Evolutionary conservation across 768 basidiomycete genomes (phyloP), one percentile per base, ranked within the genome.

Genomic region (Leucocoprinus sp.): DNA sequence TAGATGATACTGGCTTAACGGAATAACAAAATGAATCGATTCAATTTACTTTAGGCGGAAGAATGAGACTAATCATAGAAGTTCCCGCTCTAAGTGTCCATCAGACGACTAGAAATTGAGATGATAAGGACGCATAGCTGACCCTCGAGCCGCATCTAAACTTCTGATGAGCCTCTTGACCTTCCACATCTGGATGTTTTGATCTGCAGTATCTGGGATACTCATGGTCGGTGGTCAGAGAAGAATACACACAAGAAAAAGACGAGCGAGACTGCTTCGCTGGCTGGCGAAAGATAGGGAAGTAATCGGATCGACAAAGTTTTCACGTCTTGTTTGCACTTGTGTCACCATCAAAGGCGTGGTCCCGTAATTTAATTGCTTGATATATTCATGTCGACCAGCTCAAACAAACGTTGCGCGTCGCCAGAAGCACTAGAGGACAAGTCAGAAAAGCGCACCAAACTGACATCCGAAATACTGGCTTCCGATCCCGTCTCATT

Each of bases 141-240:
- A 86, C 84, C 92, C 92, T 75, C 91, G 80, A 49, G 96, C 93
- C 40, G 83, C 72, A 63, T 97, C 90, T 67, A 98, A 81, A 68
- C 89, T 93, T 77, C 92, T 93, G 72, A 99, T 92, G 69, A 98
- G 88, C 72, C 96, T 97, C 74, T 93, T 93, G 68, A 95, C 84
- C 71, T 96, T 93, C 93, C 89, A 87, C 82, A 93, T 88, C 75
- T 91, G 88, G 61, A 93, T 93, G 63, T 93, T 93, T 70, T 92
- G 88, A 70, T 93, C 91, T 62, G 90, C 90, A 53, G 66, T 66
- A 63, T 88, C 86, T 36, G 52, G 52, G 69, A 82, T 82, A 74
- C 78, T 84, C 84, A 86, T 87, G 56, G 61, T 82, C 73, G 65
- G 63, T 61, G 54, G 64, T 55, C 56, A 61, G 54, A 23, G 11